phyloP scores from a whole-genome alignment of 1,139 yeast genomes.

The Blastobotrys malaysiensis region DNA sequence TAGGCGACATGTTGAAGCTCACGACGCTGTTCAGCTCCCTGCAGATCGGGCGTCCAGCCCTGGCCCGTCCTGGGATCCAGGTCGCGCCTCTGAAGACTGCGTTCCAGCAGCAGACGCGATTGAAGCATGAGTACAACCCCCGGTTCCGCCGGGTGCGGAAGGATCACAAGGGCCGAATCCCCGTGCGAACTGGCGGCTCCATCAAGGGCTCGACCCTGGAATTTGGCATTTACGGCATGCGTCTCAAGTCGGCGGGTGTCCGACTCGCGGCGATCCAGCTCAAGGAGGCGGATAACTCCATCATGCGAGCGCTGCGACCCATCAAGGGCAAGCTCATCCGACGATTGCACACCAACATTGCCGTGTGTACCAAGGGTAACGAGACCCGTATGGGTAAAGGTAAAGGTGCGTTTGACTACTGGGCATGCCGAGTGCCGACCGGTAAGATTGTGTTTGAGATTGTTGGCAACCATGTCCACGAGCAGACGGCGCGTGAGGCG shows the following conservation, averaged over 20 bases:
- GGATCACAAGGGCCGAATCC: conserved; percentile 91
- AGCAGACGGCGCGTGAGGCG: conserved; percentile 85
- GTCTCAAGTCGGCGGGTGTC: conserved; percentile 81
- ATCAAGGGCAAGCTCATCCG: conserved; percentile 65
- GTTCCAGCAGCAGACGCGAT: conserved; percentile 37
- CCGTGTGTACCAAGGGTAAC: conserved; percentile 95
- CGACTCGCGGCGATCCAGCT: conserved; percentile 86
- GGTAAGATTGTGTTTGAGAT: conserved; percentile 91
- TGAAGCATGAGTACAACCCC: conserved; percentile 75
- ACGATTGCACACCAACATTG: conserved; percentile 76
- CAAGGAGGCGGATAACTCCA: conserved; percentile 83
- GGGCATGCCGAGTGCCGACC: conserved; percentile 95
- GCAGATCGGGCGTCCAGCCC: neutral
- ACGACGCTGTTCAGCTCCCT: neutral
- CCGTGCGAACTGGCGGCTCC: conserved; percentile 94
- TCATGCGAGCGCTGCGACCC: conserved; percentile 76
- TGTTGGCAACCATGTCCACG: conserved; percentile 72
- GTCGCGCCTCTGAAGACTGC: conserved; percentile 1
- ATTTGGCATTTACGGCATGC: conserved; percentile 80
- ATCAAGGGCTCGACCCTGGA: conserved; percentile 76
- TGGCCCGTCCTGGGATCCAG: neutral
- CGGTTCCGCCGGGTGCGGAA: conserved; percentile 61
- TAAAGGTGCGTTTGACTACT: conserved; percentile 94
- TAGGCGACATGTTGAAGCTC: neutral
- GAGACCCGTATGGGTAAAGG: conserved; percentile 99